phyloP scores from a whole-genome alignment of 345 rosid genomes.

The Rhizophora apiculata region DNA sequence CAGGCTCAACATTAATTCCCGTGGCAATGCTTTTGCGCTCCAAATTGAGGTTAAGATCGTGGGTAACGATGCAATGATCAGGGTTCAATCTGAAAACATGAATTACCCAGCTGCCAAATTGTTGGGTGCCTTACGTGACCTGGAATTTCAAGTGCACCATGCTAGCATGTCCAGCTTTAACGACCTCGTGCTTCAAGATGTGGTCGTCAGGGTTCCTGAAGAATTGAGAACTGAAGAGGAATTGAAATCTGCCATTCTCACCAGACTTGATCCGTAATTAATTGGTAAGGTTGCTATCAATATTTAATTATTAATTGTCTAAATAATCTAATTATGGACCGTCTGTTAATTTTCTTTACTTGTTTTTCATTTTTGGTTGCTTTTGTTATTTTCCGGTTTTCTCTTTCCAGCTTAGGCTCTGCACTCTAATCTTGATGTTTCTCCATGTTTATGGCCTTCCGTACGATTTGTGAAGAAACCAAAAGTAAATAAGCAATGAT shows the following conservation, averaged over 20 bases:
- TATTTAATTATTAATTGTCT: not conserved
- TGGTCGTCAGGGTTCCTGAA: slow-evolving; percentile 50
- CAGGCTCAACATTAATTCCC: slow-evolving; percentile 8
- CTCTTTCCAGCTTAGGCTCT: not conserved
- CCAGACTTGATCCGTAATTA: slow-evolving; percentile 32
- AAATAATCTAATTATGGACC: not conserved
- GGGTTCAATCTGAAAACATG: slow-evolving; percentile 55
- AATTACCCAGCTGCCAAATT: slow-evolving; percentile 50
- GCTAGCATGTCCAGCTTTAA: slow-evolving; percentile 57
- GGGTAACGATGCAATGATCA: slow-evolving; percentile 56
- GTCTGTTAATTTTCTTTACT: not conserved
- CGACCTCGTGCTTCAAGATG: slow-evolving; percentile 65
- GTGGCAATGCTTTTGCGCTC: not conserved
- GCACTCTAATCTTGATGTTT: not conserved
- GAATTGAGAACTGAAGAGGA: slow-evolving; percentile 36
- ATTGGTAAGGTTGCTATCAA: no score
- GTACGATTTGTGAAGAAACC: not conserved
- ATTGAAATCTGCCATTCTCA: slow-evolving; percentile 43
- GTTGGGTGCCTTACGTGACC: slow-evolving; percentile 54
- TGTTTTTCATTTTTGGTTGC: not conserved
- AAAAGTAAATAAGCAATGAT: not conserved
- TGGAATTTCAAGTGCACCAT: slow-evolving; percentile 60
- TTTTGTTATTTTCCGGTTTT: not conserved
- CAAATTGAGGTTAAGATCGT: slow-evolving; percentile 53
- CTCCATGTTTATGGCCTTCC: slow-evolving; percentile 10